Percentiles rank a stretch among this genome's conserved stretches.
Evolutionary conservation across 2,329 filamentous ascomycete species (phyloP).

Genomic region (Epichloe elymi): DNA sequence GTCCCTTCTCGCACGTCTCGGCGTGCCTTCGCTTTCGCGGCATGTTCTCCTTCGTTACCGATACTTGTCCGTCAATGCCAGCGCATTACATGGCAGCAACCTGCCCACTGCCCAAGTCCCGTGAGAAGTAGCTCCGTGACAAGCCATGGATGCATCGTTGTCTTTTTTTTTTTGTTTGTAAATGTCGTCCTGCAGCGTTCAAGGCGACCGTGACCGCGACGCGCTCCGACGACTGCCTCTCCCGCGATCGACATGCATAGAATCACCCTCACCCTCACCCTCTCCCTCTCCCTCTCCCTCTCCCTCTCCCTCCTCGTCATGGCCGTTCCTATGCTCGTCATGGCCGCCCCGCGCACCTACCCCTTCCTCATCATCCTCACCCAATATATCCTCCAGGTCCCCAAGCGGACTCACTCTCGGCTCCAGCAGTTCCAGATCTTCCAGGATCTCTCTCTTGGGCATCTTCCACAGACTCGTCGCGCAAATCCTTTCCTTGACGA

Average conservation of each 20-base stretch:
- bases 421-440: conserved; percentile 81
- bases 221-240: conserved; percentile 13
- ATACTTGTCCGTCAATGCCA: neutral
- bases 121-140: neutral
- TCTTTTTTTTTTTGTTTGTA: neutral
- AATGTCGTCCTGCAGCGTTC: neutral
- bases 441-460: conserved; percentile 65
- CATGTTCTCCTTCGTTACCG: neutral
- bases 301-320: conserved; percentile 14
- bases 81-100: neutral
- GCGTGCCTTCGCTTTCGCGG: neutral
- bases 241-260: conserved; percentile 26
- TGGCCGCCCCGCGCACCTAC: conserved; percentile 11
- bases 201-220: conserved; percentile 9
- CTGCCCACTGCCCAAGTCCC: neutral
- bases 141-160: neutral
- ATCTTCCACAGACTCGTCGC: conserved; percentile 89
- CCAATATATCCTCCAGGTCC: conserved; percentile 60
- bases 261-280: conserved; percentile 18
- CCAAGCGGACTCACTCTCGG: conserved; percentile 73
- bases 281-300: conserved; percentile 17
- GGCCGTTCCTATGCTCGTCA: conserved; percentile 10
- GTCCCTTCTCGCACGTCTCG: neutral
- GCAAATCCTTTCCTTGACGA: conserved; percentile 81
- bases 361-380: conserved; percentile 40